Evolutionary conservation across 257 asterid genomes (phyloP).

Genomic region (Fraxinus anomala): DNA sequence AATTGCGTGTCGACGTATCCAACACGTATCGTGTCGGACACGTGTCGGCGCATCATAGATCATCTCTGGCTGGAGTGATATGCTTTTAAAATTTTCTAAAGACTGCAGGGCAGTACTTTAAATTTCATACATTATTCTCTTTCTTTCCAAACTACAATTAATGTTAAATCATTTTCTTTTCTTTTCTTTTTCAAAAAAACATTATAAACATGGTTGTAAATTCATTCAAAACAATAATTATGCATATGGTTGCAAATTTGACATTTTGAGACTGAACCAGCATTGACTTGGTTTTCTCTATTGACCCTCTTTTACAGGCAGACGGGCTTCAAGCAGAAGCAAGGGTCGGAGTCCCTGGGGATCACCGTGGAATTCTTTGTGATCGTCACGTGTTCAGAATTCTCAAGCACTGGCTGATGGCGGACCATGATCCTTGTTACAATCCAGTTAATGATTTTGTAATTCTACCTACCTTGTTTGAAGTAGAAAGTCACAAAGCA

Average conservation of each 20-base stretch:
- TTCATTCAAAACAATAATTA: neutral
- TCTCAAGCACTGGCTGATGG: slow-evolving; percentile 90
- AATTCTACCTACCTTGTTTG: slow-evolving; percentile 76
- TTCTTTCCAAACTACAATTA: neutral
- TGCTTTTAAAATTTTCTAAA: too few relatives aligned
- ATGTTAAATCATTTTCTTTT: neutral
- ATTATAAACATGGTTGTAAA: too few relatives aligned
- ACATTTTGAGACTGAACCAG: neutral
- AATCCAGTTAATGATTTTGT: slow-evolving; percentile 86
- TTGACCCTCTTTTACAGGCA: slow-evolving; percentile 48
- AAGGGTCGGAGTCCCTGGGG: slow-evolving; percentile 91
- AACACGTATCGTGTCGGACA: too few relatives aligned
- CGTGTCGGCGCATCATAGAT: too few relatives aligned
- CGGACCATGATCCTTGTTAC: slow-evolving; percentile 93
- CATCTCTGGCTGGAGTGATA: too few relatives aligned
- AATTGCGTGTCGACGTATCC: too few relatives aligned
- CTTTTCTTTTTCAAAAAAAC: neutral
- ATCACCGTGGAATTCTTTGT: slow-evolving; percentile 86
- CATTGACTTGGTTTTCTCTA: neutral
- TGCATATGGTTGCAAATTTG: neutral
- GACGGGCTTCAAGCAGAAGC: slow-evolving; percentile 93
- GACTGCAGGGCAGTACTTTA: too few relatives aligned
- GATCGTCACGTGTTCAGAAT: slow-evolving; percentile 85
- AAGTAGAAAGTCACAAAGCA: slow-evolving; percentile 56
- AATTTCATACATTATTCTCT: neutral